A percentile compares a stretch with the other conserved stretches of the same genome.
Evolutionary conservation across 805 yeast species (phyloP).

Genomic region (Yamadazyma paraphyllophila): DNA sequence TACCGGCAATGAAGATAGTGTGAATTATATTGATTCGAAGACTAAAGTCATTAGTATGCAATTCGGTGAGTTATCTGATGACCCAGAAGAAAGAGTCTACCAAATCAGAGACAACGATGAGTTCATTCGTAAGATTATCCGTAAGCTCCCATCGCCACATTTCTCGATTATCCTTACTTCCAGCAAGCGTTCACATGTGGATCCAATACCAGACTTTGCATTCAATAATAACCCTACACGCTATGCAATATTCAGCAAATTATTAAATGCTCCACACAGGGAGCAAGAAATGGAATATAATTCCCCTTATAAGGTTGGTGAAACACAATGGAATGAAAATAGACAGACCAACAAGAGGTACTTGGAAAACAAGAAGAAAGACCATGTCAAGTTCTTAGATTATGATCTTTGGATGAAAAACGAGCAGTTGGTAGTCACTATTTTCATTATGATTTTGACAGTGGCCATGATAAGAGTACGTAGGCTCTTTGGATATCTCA

Average conservation of each 20-base stretch:
- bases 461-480: conserved; percentile 8
- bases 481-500: neutral
- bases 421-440: conserved; percentile 44
- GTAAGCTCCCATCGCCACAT: conserved; percentile 73
- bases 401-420: conserved; percentile 49
- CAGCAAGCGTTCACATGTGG: conserved; percentile 18
- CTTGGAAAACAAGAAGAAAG: conserved; percentile 26
- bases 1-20: conserved; percentile 25
- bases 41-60: conserved; percentile 62
- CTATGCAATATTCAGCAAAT: conserved; percentile 52
- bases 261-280: conserved; percentile 52
- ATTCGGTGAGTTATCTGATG: conserved; percentile 46
- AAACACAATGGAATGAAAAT: conserved; percentile 26
- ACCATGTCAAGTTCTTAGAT: conserved; percentile 42
- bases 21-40: conserved; percentile 60
- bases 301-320: conserved; percentile 31
- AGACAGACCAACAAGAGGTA: conserved; percentile 31
- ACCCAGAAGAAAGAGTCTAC: conserved; percentile 10
- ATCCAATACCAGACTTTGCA: conserved; percentile 31
- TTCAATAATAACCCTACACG: conserved; percentile 30
- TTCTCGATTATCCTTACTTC: conserved; percentile 58
- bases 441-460: conserved; percentile 26
- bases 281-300: conserved; percentile 56
- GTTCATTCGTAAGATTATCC: conserved; percentile 52
- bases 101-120: conserved; percentile 42